phyloP scores from a whole-genome alignment of 177 flowering plant genomes.

The Vitis hybrid region DNA sequence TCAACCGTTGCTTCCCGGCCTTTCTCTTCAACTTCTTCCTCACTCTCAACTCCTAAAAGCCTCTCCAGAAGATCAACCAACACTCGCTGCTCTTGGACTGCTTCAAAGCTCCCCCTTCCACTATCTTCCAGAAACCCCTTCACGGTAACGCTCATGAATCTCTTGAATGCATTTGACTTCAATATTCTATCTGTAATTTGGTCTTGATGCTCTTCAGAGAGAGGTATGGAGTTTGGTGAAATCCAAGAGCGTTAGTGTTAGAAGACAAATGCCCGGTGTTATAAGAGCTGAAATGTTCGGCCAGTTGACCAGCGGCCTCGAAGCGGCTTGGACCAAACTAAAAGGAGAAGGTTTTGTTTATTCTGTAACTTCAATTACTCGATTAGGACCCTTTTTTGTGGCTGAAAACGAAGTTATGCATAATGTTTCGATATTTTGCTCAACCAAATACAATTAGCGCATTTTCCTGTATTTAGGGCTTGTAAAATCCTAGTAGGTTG shows the following conservation, averaged over 20 bases:
- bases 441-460: no score
- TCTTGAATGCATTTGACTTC: not conserved
- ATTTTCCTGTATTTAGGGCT: no score
- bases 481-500: no score
- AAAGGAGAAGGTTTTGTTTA: conserved; percentile 75
- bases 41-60: conserved; percentile 15
- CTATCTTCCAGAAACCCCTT: conserved; percentile 39
- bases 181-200: not conserved
- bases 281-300: conserved; percentile 95
- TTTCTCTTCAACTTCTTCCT: conserved; percentile 30
- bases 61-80: conserved; percentile 24
- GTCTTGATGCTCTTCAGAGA: conserved; percentile 34
- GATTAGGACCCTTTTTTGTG: no score
- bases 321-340: conserved; percentile 92
- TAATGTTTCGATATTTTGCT: no score
- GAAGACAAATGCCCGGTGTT: conserved; percentile 42
- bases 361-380: no score
- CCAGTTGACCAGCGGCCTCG: conserved; percentile 87
- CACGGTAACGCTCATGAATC: conserved; percentile 30
- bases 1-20: conserved; percentile 59
- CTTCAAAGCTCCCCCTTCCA: conserved; percentile 28
- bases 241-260: conserved; percentile 28
- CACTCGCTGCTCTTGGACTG: conserved; percentile 40
- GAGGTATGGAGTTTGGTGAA: conserved; percentile 70
- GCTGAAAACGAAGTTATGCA: no score